Evolutionary conservation across 2,329 filamentous ascomycete genomes (phyloP), one percentile per base, ranked within the genome.

Genomic region (Colletotrichum musae): DNA sequence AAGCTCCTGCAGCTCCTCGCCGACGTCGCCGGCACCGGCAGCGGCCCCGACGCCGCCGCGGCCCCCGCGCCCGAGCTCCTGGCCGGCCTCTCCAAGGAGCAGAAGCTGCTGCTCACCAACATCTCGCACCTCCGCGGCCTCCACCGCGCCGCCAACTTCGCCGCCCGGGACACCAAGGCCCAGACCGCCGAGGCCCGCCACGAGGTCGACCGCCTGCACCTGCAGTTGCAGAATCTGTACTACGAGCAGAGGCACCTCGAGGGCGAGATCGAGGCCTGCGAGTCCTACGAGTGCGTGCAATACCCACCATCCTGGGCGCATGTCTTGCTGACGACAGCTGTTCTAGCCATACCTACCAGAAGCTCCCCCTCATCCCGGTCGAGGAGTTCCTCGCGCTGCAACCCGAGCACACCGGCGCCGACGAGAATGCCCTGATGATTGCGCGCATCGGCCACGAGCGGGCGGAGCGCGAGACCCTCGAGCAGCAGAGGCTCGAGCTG

Each of bases 191-290:
- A 97, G 79, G 93, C 93, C 57, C 90, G 95, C 57, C 93, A 95
- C 75, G 94, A 97, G 81, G 94, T 98, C 72, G 96, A 99, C 78
- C 90, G 92, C 58, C 86, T 99, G 70, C 95, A 98, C 78, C 86
- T 99, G 45, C 93, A 97, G 77, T 86, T 99, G 64, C 95, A 98
- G 81, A 99, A 99, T 77, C 84, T 99, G 7, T 97, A 96, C 80
- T 99, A 99, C 77, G 95, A 99, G 80, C 95, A 98, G 82, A 87
- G 94, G 63, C 94, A 98, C 80, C 84, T 99, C 63, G 90, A 93
- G 72, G 93, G 93, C 57, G 96, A 99, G 81, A 98, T 99, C 70
- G 85, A 89, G 0, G 94, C 93, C 9, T 98, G 96, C 79, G 93
- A 97, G 78, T 92, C 91, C 59, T 98, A 97, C 75, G 93, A 97